These are phyloP conservation scores for Maudiozyma turicensis DNA, from an alignment of 805 yeast genomes.

Conservation along the genomic window DNA sequence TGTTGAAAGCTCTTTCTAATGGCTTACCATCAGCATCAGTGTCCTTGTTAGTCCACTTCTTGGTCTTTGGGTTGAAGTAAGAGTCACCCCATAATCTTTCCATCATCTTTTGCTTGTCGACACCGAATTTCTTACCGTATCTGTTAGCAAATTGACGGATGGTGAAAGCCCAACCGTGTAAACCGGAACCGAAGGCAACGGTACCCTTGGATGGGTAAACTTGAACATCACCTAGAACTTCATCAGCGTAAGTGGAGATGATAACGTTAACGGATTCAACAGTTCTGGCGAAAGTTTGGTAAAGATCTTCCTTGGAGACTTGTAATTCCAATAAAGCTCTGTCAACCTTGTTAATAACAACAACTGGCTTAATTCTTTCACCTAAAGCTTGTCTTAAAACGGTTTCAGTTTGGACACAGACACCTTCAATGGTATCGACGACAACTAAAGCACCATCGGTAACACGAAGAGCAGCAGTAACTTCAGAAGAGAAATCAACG, in stretches of 20 bases:
- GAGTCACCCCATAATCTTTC: constrained; percentile 99
- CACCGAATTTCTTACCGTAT: constrained; percentile 99
- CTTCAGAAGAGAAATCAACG: constrained; percentile 66
- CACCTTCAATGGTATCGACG: constrained; percentile 99
- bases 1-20: constrained; percentile 98
- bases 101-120: constrained; percentile 96
- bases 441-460: constrained; percentile 99
- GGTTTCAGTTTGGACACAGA: constrained; percentile 99
- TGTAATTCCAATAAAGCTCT: constrained; percentile 98
- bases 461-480: constrained; percentile 98
- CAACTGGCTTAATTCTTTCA: constrained; percentile 99
- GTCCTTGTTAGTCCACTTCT: constrained; percentile 96
- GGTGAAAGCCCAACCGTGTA: constrained; percentile 99
- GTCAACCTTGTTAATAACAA: constrained; percentile 97
- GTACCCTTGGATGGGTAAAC: constrained; percentile 99
- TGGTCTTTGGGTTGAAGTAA: constrained; percentile 99
- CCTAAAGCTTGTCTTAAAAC: constrained; percentile 97
- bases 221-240: constrained; percentile 88
- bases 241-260: constrained; percentile 89
- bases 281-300: constrained; percentile 97
- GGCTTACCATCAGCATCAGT: constrained; percentile 92
- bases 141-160: constrained; percentile 96
- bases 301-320: constrained; percentile 96
- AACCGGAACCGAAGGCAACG: constrained; percentile 99
- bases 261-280: constrained; percentile 98